Evolutionary conservation across 768 basidiomycete genomes (phyloP).

Genomic region (Termitomyces heimii): DNA sequence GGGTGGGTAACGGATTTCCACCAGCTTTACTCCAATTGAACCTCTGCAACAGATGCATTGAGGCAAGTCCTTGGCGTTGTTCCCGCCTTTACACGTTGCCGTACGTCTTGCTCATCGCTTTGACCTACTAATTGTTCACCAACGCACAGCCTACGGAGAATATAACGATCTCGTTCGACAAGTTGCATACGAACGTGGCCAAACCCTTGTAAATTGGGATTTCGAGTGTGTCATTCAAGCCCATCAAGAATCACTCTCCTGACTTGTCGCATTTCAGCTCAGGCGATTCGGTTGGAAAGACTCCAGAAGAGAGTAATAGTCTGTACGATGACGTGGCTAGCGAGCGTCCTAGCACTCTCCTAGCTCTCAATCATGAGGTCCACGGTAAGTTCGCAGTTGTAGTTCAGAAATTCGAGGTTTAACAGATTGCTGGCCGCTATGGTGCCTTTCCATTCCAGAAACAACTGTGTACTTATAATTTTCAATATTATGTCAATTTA

Average conservation of each 20-base stretch:
- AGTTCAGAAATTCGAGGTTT: no score
- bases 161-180: slow-evolving; percentile 32
- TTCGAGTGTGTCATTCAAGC: slow-evolving; percentile 15
- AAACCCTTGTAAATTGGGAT: slow-evolving; percentile 20
- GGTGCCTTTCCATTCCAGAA: slow-evolving; percentile 8
- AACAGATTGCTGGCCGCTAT: background rate
- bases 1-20: slow-evolving; percentile 14
- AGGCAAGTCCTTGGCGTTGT: slow-evolving; percentile 28
- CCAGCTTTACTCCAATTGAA: background rate
- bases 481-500: background rate
- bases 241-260: background rate
- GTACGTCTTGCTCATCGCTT: slow-evolving; percentile 16
- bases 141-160: slow-evolving; percentile 27
- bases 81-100: slow-evolving; percentile 37
- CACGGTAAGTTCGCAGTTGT: slow-evolving; percentile 12
- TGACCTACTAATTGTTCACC: background rate
- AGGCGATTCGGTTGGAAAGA: slow-evolving; percentile 29
- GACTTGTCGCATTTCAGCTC: slow-evolving; percentile 17
- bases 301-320: slow-evolving; percentile 19
- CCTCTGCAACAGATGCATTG: slow-evolving; percentile 25
- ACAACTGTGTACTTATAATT: slow-evolving; percentile 13
- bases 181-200: slow-evolving; percentile 17
- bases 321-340: slow-evolving; percentile 20
- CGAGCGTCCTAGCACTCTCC: slow-evolving; percentile 22
- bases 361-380: slow-evolving; percentile 34